phyloP scores from a whole-genome alignment of 352 stramenopile genomes.

The Peronospora farinosa region DNA sequence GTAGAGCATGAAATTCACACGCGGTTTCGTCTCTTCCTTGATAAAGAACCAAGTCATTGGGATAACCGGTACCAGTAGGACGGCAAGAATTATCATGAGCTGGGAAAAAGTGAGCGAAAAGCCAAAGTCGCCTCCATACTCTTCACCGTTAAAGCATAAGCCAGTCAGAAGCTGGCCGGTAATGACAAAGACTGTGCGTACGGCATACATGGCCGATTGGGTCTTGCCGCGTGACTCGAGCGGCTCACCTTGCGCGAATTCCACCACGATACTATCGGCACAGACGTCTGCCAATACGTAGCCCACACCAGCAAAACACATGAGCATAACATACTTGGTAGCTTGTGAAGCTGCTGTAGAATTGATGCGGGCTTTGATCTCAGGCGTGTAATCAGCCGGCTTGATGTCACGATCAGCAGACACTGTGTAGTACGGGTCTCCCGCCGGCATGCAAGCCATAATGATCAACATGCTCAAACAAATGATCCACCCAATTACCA shows the following conservation, averaged over 20 bases:
- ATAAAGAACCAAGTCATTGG: slow-evolving; percentile 48
- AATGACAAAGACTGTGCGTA: slow-evolving; percentile 39
- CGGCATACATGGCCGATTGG: slow-evolving; percentile 46
- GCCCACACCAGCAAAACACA: slow-evolving; percentile 42
- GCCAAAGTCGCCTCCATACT: slow-evolving; percentile 33
- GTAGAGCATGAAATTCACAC: slow-evolving; percentile 32
- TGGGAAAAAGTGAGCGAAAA: slow-evolving; percentile 41
- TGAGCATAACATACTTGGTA: slow-evolving; percentile 47
- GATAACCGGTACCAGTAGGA: slow-evolving; percentile 31
- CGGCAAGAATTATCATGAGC: slow-evolving; percentile 42
- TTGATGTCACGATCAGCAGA: slow-evolving; percentile 24
- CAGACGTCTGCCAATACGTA: slow-evolving; percentile 35
- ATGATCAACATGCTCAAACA: slow-evolving; percentile 41
- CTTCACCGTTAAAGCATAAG: slow-evolving; percentile 46
- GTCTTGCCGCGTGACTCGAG: slow-evolving; percentile 45
- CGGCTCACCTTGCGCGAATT: slow-evolving; percentile 52
- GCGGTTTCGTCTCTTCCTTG: slow-evolving; percentile 38
- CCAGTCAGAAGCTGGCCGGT: slow-evolving; percentile 37
- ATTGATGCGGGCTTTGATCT: slow-evolving; percentile 33
- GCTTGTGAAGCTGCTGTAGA: slow-evolving; percentile 26
- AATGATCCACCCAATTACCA: slow-evolving; percentile 49
- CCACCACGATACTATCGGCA: slow-evolving; percentile 45
- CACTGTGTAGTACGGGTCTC: slow-evolving; percentile 51
- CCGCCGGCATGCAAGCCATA: slow-evolving; percentile 37
- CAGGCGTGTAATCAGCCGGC: slow-evolving; percentile 22